Evolutionary conservation across 352 stramenopile species (phyloP).

Genomic region (Phytophthora foliorum): DNA sequence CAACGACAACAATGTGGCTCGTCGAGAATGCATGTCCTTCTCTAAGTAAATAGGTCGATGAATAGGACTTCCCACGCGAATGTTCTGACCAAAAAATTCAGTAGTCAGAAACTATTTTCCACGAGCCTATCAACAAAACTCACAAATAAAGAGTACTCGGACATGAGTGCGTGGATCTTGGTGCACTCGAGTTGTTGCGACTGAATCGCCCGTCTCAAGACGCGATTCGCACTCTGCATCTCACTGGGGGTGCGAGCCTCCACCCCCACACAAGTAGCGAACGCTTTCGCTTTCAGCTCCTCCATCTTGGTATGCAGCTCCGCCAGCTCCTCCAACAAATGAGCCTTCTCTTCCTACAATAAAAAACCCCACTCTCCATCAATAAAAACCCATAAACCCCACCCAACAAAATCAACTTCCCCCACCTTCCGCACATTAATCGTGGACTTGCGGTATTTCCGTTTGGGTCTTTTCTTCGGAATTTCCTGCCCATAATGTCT

Average conservation of each 20-base stretch:
- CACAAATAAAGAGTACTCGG: conserved; percentile 50
- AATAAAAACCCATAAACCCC: conserved; percentile 18
- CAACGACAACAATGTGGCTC: conserved; percentile 27
- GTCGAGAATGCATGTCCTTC: conserved; percentile 28
- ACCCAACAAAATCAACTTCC: neutral
- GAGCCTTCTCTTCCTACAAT: conserved; percentile 46
- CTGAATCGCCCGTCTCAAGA: conserved; percentile 39
- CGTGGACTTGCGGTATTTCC: conserved; percentile 43
- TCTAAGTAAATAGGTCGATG: conserved; percentile 40
- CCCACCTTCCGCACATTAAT: conserved; percentile 42
- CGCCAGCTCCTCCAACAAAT: conserved; percentile 38
- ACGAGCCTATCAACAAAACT: neutral
- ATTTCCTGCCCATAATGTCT: neutral
- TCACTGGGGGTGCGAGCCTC: conserved; percentile 30
- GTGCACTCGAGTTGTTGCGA: conserved; percentile 40
- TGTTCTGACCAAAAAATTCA: conserved; percentile 35
- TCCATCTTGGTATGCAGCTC: conserved; percentile 45
- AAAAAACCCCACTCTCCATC: neutral
- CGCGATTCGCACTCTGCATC: conserved; percentile 35
- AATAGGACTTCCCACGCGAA: conserved; percentile 42
- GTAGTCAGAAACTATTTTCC: neutral
- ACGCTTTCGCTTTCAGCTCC: conserved; percentile 28
- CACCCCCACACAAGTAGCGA: conserved; percentile 26
- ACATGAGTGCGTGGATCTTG: conserved; percentile 45
- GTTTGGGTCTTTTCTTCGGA: conserved; percentile 32